These are phyloP conservation scores for Rhodotorula sphaerocarpa DNA, from an alignment of 768 basidiomycete species.

Conservation along the genomic window DNA sequence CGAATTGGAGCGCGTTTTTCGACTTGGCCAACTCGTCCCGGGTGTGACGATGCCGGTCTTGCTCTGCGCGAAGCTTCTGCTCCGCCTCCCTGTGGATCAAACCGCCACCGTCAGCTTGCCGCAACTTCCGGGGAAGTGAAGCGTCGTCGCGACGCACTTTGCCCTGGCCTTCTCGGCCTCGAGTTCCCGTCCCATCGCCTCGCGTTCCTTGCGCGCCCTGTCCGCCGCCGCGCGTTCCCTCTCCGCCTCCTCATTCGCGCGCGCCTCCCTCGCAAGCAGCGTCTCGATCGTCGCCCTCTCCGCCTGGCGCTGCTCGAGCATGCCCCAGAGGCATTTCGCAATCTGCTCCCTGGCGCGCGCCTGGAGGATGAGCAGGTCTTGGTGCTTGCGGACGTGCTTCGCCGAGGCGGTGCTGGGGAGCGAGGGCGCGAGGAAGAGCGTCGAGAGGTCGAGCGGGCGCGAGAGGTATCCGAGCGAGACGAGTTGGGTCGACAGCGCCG, in stretches of 20 bases:
- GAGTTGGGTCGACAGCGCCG: slow-evolving; percentile 16
- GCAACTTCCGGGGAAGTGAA: neutral
- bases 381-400: slow-evolving; percentile 5
- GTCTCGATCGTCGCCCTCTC: slow-evolving; percentile 5
- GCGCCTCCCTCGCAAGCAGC: neutral
- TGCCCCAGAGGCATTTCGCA: slow-evolving; percentile 14
- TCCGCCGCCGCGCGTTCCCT: slow-evolving; percentile 1
- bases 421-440: slow-evolving; percentile 7
- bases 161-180: slow-evolving; percentile 16
- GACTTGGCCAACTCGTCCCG: slow-evolving; percentile 22
- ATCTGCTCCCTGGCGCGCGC: slow-evolving; percentile 14
- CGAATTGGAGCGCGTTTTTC: slow-evolving; percentile 14
- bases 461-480: slow-evolving; percentile 13
- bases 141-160: neutral
- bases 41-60: slow-evolving; percentile 10
- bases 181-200: neutral
- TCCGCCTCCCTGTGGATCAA: slow-evolving; percentile 6
- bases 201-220: slow-evolving; percentile 1
- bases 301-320: slow-evolving; percentile 8
- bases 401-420: slow-evolving; percentile 2
- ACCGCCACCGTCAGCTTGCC: neutral
- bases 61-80: slow-evolving; percentile 7
- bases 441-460: slow-evolving; percentile 16
- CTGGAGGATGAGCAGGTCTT: slow-evolving; percentile 11
- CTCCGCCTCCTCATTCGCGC: slow-evolving; percentile 2